phyloP scores from a whole-genome alignment of 2,329 filamentous ascomycete species.

The Neofusicoccum cordaticola region DNA sequence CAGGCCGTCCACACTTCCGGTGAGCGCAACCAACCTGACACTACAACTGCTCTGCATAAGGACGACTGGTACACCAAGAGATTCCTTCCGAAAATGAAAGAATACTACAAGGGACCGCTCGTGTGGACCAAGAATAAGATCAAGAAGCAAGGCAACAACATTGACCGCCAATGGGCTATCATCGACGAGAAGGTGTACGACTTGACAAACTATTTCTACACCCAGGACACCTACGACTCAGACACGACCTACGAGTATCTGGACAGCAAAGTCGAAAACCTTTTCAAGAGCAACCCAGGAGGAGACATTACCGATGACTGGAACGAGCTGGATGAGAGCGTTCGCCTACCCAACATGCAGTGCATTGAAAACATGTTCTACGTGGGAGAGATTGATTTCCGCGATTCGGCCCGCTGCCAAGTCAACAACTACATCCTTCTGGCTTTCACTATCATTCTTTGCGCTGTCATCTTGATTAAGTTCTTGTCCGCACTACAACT shows the following conservation, averaged over 20 bases:
- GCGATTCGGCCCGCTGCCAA: constrained; percentile 70
- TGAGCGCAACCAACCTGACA: constrained; percentile 22
- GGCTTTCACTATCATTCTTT: constrained; percentile 81
- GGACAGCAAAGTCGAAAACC: constrained; percentile 61
- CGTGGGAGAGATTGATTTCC: constrained; percentile 80
- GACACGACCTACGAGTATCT: constrained; percentile 66
- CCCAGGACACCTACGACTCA: constrained; percentile 59
- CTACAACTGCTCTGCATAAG: constrained; percentile 55
- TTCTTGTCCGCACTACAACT: constrained; percentile 93
- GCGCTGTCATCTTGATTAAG: constrained; percentile 76
- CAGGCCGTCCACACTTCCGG: constrained; percentile 71
- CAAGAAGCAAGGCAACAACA: constrained; percentile 61
- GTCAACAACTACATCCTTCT: constrained; percentile 90
- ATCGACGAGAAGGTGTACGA: constrained; percentile 79
- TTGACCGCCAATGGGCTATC: constrained; percentile 75
- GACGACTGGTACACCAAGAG: constrained; percentile 72
- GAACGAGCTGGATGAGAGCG: constrained; percentile 52
- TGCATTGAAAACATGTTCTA: constrained; percentile 86
- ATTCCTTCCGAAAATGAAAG: constrained; percentile 76
- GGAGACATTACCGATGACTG: constrained; percentile 69
- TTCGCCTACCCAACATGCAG: constrained; percentile 66
- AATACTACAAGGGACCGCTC: constrained; percentile 83
- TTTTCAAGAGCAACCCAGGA: constrained; percentile 76
- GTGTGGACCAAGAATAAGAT: constrained; percentile 66
- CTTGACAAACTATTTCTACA: constrained; percentile 87